A percentile compares a stretch with the other conserved stretches of the same genome.
phyloP scores from a whole-genome alignment of 495 filamentous ascomycete species.

The Oleoguttula mirabilis region DNA sequence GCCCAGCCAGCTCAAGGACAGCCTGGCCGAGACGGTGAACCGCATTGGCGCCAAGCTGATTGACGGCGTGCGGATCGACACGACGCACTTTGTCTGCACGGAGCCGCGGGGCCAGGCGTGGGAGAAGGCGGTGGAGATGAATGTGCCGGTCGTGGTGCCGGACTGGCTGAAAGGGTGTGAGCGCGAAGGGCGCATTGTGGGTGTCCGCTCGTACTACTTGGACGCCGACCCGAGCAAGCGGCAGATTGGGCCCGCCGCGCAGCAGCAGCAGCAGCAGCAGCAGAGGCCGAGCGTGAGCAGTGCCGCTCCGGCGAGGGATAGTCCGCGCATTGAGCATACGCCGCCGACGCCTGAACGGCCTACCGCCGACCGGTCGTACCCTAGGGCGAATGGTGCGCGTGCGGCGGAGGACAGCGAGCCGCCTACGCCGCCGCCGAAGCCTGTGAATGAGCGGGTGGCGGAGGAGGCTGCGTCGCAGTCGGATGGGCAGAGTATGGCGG shows the following conservation, averaged over 20 bases:
- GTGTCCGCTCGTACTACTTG: slow-evolving; percentile 89
- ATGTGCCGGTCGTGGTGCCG: slow-evolving; percentile 93
- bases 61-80: slow-evolving; percentile 88
- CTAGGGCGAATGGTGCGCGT: not conserved
- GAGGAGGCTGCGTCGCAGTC: slow-evolving; percentile 10
- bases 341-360: slow-evolving; percentile 32
- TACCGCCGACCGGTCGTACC: slow-evolving; percentile 6
- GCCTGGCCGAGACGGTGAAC: slow-evolving; percentile 60
- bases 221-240: slow-evolving; percentile 66
- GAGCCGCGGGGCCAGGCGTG: slow-evolving; percentile 80
- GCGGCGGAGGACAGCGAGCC: not conserved
- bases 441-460: not conserved
- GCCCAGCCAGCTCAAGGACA: slow-evolving; percentile 60
- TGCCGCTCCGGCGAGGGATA: slow-evolving; percentile 17
- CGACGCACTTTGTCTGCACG: slow-evolving; percentile 97
- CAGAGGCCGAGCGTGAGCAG: slow-evolving; percentile 10
- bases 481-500: not conserved
- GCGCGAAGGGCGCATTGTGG: slow-evolving; percentile 80
- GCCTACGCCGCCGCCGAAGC: not conserved
- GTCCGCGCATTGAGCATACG: slow-evolving; percentile 34
- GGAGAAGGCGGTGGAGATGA: slow-evolving; percentile 96
- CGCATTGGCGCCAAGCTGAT: slow-evolving; percentile 86
- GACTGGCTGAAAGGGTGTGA: slow-evolving; percentile 97
- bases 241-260: slow-evolving; percentile 40
- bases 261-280: no score